Conservation (phyloP, 371 early-diverging fungal genomes). For the Vairimorpha necatrix region DNA sequence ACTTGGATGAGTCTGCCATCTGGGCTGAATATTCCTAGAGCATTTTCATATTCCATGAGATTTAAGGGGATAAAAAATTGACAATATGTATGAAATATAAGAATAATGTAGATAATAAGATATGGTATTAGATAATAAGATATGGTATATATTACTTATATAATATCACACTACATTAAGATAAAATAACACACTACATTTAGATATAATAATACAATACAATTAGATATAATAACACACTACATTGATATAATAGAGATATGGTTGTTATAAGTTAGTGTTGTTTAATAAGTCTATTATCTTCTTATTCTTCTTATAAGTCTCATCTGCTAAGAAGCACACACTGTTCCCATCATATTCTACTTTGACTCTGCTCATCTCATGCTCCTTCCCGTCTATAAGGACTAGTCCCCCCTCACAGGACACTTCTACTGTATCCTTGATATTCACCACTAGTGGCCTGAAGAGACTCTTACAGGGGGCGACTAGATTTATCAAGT, state of each 20-base stretch:
- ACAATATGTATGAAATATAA: neutral
- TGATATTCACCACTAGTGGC: constrained; percentile 18
- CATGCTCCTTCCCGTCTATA: constrained; percentile 43
- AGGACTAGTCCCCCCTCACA: constrained; percentile 3
- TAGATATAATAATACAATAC: too few species aligned
- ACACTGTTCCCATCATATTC: constrained; percentile 20
- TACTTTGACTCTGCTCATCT: constrained; percentile 64
- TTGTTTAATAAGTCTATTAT: neutral
- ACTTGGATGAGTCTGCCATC: constrained; percentile 99
- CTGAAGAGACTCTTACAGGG: constrained; percentile 33
- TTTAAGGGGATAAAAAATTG: constrained; percentile 15
- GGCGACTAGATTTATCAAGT: constrained; percentile 28
- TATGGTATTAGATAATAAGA: neutral
- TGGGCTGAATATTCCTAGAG: constrained; percentile 95
- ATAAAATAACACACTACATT: constrained; percentile 1
- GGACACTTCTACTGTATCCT: constrained; percentile 3
- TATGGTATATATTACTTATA: neutral
- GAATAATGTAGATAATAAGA: neutral
- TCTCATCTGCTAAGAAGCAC: neutral
- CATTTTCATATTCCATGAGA: constrained; percentile 66
- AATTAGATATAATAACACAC: too few species aligned
- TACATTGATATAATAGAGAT: too few species aligned
- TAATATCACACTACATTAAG: neutral
- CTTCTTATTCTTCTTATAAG: neutral
- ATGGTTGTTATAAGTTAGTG: too few species aligned